A percentile compares a stretch with the other conserved stretches of the same genome.
Conservation (phyloP, 257 asterid genomes). For the Solanum virginianum region DNA sequence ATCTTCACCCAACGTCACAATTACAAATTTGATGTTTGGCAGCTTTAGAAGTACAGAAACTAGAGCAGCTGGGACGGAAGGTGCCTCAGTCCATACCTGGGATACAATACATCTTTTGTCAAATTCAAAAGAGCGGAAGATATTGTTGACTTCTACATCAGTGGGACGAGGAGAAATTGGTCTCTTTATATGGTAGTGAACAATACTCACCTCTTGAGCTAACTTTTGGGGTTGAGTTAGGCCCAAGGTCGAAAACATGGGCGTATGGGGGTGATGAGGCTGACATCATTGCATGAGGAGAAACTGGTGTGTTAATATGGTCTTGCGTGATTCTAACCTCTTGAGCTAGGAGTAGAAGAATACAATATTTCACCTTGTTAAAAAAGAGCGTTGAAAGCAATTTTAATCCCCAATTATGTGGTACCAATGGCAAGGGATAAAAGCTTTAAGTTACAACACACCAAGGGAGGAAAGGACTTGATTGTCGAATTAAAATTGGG, state of each 20-base stretch:
- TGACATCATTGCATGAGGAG: background rate
- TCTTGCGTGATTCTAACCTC: background rate
- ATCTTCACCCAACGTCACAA: conserved; percentile 46
- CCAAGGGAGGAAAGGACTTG: background rate
- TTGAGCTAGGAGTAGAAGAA: background rate
- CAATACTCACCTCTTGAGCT: background rate
- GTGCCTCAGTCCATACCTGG: conserved; percentile 53
- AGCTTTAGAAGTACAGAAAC: conserved; percentile 61
- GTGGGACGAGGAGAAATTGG: background rate
- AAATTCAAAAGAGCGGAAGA: background rate
- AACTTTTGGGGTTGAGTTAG: background rate
- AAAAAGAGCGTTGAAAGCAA: background rate
- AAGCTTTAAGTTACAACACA: background rate
- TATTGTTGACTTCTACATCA: background rate
- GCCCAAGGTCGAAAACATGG: background rate
- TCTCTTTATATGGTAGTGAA: background rate
- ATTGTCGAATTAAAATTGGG: background rate
- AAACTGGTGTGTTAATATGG: background rate
- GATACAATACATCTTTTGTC: background rate
- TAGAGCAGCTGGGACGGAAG: conserved; percentile 67
- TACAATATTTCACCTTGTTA: background rate
- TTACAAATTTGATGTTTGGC: conserved; percentile 45
- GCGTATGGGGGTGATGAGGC: background rate
- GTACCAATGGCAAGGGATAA: background rate
- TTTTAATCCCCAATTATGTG: background rate